phyloP scores from a whole-genome alignment of 108 stramenopile species.

The Nitzschia palea region DNA sequence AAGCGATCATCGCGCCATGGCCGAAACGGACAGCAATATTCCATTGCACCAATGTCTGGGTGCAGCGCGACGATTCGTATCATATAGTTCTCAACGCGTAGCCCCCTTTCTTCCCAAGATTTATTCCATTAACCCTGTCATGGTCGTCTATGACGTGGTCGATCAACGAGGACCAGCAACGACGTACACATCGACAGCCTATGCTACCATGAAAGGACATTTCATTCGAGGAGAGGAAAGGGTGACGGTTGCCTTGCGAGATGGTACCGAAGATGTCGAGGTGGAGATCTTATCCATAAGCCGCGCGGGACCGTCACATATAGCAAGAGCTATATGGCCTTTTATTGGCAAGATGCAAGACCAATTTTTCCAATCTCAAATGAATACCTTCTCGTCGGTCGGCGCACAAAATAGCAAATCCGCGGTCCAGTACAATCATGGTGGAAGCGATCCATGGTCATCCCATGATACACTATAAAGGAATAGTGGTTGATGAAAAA shows the following conservation, averaged over 20 bases:
- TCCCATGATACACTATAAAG: too few relatives aligned
- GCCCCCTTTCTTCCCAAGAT: constrained; percentile 22
- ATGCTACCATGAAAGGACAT: constrained; percentile 50
- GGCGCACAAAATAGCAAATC: neutral
- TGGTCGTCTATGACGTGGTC: constrained; percentile 49
- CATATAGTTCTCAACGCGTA: constrained; percentile 11
- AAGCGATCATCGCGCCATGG: too few relatives aligned
- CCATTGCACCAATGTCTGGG: constrained; percentile 17
- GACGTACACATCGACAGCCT: constrained; percentile 46
- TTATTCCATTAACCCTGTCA: constrained; percentile 49
- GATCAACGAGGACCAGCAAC: constrained; percentile 44
- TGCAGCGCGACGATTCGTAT: constrained; percentile 23
- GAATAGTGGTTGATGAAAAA: too few relatives aligned
- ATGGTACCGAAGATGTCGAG: constrained; percentile 39
- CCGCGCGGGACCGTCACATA: constrained; percentile 19
- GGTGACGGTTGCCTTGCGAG: constrained; percentile 48
- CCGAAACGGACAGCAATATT: too few relatives aligned
- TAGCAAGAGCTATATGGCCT: constrained; percentile 42
- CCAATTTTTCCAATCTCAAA: constrained; percentile 47
- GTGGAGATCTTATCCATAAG: constrained; percentile 47
- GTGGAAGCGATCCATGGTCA: too few relatives aligned
- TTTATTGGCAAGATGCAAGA: constrained; percentile 49
- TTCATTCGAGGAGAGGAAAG: constrained; percentile 59
- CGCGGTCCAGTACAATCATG: too few relatives aligned
- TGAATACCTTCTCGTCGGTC: constrained; percentile 13